Percentiles rank a stretch among this genome's conserved stretches.
These are phyloP conservation scores for Pichia ethanolica DNA, from an alignment of 805 yeast species.

Conservation along the genomic window DNA sequence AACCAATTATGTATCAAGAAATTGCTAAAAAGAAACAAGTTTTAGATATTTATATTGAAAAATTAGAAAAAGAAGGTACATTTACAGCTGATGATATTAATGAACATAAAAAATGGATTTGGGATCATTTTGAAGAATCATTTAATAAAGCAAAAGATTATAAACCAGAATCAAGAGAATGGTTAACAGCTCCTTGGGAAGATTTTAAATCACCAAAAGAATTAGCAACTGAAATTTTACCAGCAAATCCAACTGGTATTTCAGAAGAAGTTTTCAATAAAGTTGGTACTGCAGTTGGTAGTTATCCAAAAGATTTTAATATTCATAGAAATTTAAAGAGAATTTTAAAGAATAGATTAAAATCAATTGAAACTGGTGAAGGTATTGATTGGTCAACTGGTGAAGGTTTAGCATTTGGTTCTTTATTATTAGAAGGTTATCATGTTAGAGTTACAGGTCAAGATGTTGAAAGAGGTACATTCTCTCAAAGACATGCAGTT, in stretches of 20 bases:
- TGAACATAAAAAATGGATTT: conserved; percentile 97
- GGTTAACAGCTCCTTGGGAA: conserved; percentile 99
- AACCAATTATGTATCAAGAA: conserved; percentile 92
- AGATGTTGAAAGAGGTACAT: conserved; percentile 99
- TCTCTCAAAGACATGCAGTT: conserved; percentile 98
- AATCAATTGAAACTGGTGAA: conserved; percentile 75
- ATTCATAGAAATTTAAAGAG: conserved; percentile 95
- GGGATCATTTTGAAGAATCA: conserved; percentile 88
- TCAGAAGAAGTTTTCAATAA: conserved; percentile 61
- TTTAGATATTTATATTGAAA: conserved; percentile 73
- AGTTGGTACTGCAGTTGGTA: conserved; percentile 70
- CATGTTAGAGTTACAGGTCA: conserved; percentile 98
- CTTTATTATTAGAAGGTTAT: conserved; percentile 85
- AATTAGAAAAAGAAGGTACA: conserved; percentile 78
- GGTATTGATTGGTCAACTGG: conserved; percentile 99
- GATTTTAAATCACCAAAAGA: conserved; percentile 97
- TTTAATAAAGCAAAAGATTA: conserved; percentile 84
- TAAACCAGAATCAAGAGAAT: conserved; percentile 86
- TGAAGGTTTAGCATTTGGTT: conserved; percentile 97
- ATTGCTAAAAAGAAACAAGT: conserved; percentile 87
- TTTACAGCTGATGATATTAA: conserved; percentile 85
- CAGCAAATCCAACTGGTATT: conserved; percentile 93
- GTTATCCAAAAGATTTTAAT: conserved; percentile 82
- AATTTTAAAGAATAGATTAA: conserved; percentile 80
- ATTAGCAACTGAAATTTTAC: conserved; percentile 89